phyloP scores from a whole-genome alignment of 352 stramenopile species.

The Phytopythium delawarense region DNA sequence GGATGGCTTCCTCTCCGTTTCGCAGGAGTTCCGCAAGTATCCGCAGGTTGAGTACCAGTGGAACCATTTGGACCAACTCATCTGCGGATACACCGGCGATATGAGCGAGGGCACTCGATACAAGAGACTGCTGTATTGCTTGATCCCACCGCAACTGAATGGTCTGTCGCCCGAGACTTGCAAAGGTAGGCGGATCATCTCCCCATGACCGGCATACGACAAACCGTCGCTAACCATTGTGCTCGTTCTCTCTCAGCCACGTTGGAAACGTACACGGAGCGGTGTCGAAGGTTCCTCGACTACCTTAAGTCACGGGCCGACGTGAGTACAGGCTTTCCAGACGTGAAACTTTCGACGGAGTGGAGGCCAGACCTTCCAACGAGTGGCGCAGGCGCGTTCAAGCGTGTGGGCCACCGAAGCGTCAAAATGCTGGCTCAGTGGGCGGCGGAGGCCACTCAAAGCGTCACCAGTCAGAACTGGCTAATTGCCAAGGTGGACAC shows the following conservation, averaged over 20 bases:
- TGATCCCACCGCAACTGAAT: conserved; percentile 49
- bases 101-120: conserved; percentile 85
- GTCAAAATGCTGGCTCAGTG: conserved; percentile 69
- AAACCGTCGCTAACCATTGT: neutral
- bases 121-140: conserved; percentile 71
- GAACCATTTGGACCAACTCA: conserved; percentile 84
- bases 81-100: conserved; percentile 83
- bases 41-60: conserved; percentile 76
- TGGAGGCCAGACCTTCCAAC: conserved; percentile 37
- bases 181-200: neutral
- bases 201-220: neutral
- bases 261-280: conserved; percentile 54
- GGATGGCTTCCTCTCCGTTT: conserved; percentile 55
- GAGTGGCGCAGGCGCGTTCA: conserved; percentile 55
- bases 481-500: conserved; percentile 74
- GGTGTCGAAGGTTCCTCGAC: conserved; percentile 66
- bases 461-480: conserved; percentile 78
- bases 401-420: conserved; percentile 56
- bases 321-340: conserved; percentile 43
- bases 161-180: conserved; percentile 13
- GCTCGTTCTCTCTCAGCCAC: conserved; percentile 20
- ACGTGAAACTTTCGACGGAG: conserved; percentile 48
- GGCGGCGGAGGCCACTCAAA: conserved; percentile 32
- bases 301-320: conserved; percentile 60
- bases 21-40: conserved; percentile 84